Base-by-base conservation (phyloP, 1,284 basidiomycete genomes). In the Hemileia vastatrix region DNA sequence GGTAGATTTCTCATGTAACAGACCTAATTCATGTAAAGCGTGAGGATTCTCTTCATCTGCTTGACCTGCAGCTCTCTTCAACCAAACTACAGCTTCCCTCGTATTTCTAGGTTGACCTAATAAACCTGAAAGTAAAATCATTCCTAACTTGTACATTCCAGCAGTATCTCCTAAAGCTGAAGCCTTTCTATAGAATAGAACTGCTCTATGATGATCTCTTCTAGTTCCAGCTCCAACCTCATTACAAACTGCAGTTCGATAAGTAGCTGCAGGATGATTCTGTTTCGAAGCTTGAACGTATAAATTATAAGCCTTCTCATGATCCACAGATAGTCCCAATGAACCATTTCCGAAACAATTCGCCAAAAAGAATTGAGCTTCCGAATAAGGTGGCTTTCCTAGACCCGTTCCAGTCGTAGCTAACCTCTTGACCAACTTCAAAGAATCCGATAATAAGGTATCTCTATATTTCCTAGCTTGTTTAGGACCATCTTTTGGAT, bases 31-130 rank as follows among this genome's bases (percentile, higher is more conserved):
- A 76, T 97, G 92, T 45, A 99, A 79, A 1, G 95, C 93, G 72
- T 99, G 95, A 1, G 95, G 95, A 74, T 97, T 97, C 70, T 97
- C 93, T 74, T 92, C 90, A 78, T 98, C 95, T 4, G 95, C 95
- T 78, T 99, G 94, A 67, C 90, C 86, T 1, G 92, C 94, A 0
- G 95, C 94, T 19, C 93, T 83, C 67, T 88, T 87, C 48, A 99
- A 81, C 95, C 95, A 99, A 53, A 86, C 87, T 65, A 95, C 84
- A 4, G 92, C 92, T 75, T 98, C 94, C 52, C 91, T 84, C 0
- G 86, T 84, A 71, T 94, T 97, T 65, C 83, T 84, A 55, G 82
- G 84, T 75, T 95, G 90, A 15, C 86, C 88, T 23, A 97, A 81
- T 24, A 86, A 77, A 2, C 93, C 94, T 51, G 89, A 84, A 15